Evolutionary conservation across 2,329 filamentous ascomycete species (phyloP), one percentile per base, ranked within the genome.

Genomic region (Xylariaceae sp.): DNA sequence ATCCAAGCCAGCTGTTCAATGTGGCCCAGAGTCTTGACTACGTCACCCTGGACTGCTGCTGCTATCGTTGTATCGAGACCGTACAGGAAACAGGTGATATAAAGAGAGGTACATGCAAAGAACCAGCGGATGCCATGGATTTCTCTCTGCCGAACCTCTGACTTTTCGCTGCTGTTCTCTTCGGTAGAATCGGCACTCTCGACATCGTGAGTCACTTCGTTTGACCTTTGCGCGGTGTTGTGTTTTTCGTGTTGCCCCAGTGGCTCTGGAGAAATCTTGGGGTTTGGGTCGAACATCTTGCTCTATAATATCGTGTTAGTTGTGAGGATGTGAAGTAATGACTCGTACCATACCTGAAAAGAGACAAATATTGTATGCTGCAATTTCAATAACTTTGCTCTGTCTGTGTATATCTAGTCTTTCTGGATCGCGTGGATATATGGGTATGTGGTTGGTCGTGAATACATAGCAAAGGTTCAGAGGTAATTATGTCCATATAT

Each of bases 51-150:
- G 8, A 80, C 66, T 55, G 75, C 74, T 5, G 77, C 78, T 1
- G 75, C 67, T 30, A 80, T 77, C 1, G 77, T 80, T 9, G 73
- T 77, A 56, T 75, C 72, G 16, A 75, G 66, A 5, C 70, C 70
- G 52, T 75, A 75, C 4, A 75, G 70, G 16, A 72, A 32, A 40
- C 43, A 51, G 16, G 52, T 55, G 32, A 32, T 41, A 21, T 49
- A 60, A 10, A 57, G 48, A 6, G 57, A 46, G 11, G 45, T 29
- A 27, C 53, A 57, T 13, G 49, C 41, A 6, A 61, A 58, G 61
- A 70, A 11, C 64, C 76, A 13, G 68, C 79, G n/a, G 76, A 76
- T 41, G 78, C 68, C 5, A 8, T 44, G 47, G n/a, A 57, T 55
- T 20, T 45, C 37, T 35, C 55, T 32, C 50, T 30, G 11, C 39